Conservation (phyloP, 2,329 filamentous ascomycete genomes). For the Incumbomyces lentus region DNA sequence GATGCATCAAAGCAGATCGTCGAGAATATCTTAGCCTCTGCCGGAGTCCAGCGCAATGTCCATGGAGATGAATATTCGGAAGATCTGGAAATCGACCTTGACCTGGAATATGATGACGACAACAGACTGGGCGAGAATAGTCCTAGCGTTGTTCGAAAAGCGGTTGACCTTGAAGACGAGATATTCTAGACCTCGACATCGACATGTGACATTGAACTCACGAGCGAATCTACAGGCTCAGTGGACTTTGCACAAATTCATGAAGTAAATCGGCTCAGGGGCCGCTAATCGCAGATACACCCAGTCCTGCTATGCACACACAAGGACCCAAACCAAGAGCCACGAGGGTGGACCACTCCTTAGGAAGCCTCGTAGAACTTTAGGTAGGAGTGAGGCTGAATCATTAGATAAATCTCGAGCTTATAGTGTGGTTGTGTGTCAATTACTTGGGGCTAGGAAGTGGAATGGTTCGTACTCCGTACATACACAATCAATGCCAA, state of each 20-base stretch:
- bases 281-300: too few species aligned
- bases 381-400: background rate
- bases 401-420: background rate
- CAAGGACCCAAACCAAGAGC: too few species aligned
- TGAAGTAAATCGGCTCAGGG: too few species aligned
- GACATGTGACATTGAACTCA: too few species aligned
- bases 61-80: constrained; percentile 8
- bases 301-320: too few species aligned
- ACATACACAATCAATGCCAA: too few species aligned
- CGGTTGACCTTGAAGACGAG: constrained; percentile 34
- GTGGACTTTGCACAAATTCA: too few species aligned
- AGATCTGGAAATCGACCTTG: constrained; percentile 6
- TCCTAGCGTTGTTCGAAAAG: constrained; percentile 35
- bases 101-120: constrained; percentile 20
- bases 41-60: constrained; percentile 27
- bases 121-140: constrained; percentile 30
- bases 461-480: too few species aligned
- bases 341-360: background rate
- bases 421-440: background rate
- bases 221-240: too few species aligned
- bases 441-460: too few species aligned
- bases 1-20: constrained; percentile 42
- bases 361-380: background rate
- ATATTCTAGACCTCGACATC: constrained; percentile 28
- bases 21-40: constrained; percentile 37